A percentile compares a stretch with the other conserved stretches of the same genome.
These are phyloP conservation scores for Globisporangium heterothallicum DNA, from an alignment of 352 stramenopile genomes.

Conservation along the genomic window DNA sequence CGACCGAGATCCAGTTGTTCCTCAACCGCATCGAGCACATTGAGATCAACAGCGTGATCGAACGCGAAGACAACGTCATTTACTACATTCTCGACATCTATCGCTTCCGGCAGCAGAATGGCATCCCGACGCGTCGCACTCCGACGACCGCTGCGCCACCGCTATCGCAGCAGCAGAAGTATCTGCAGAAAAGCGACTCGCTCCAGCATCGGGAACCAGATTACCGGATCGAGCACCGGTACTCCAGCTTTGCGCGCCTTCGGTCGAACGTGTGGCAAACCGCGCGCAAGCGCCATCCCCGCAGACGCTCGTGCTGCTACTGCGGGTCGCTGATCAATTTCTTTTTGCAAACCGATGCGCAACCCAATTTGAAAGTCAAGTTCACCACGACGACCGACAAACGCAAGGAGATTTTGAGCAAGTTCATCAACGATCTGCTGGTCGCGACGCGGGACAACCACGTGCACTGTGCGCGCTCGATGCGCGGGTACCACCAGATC, in stretches of 20 bases:
- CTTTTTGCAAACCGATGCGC: conserved; percentile 29
- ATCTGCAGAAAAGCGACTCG: conserved; percentile 9
- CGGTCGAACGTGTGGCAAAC: conserved; percentile 39
- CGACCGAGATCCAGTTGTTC: conserved; percentile 48
- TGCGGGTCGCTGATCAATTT: conserved; percentile 40
- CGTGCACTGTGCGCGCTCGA: conserved; percentile 21
- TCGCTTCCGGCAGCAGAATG: conserved; percentile 47
- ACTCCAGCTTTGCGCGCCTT: conserved; percentile 54
- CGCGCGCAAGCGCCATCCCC: conserved; percentile 44
- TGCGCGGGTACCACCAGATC: conserved; percentile 41
- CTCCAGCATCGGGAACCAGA: conserved; percentile 21
- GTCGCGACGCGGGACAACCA: conserved; percentile 21
- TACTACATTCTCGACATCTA: conserved; percentile 67
- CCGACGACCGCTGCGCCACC: conserved; percentile 7
- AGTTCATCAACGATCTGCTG: conserved; percentile 44
- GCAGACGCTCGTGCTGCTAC: conserved; percentile 37
- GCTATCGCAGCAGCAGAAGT: conserved; percentile 7
- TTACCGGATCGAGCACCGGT: conserved; percentile 61
- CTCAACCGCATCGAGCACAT: conserved; percentile 56
- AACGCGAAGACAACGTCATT: conserved; percentile 37
- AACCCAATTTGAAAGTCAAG: conserved; percentile 47
- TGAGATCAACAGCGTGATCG: conserved; percentile 41
- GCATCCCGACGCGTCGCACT: conserved; percentile 25
- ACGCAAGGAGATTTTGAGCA: conserved; percentile 34
- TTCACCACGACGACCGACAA: conserved; percentile 37